Evolutionary conservation across 257 asterid species (phyloP).

Genomic region (Phtheirospermum japonicum): DNA sequence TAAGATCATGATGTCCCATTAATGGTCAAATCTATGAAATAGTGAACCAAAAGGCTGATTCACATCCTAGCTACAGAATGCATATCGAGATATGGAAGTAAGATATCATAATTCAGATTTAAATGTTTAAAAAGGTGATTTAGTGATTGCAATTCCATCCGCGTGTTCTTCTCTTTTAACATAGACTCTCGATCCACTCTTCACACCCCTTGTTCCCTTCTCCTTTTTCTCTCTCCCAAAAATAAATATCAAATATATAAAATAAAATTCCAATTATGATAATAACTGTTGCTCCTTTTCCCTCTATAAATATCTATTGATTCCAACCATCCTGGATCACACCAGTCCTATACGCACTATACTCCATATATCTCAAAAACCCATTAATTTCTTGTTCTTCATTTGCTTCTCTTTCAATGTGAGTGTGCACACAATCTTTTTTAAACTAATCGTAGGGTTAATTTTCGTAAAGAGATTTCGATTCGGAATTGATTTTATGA

Average conservation of each 20-base stretch:
- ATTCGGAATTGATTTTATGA: too few species aligned
- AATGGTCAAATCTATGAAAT: conserved; percentile 12
- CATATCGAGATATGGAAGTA: background rate
- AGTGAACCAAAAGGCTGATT: background rate
- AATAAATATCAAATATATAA: background rate
- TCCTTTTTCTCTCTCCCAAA: background rate
- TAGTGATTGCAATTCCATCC: conserved; percentile 39
- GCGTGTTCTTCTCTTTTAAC: conserved; percentile 41
- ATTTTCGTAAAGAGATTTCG: too few species aligned
- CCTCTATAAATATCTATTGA: conserved; percentile 34
- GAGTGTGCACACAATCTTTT: too few species aligned
- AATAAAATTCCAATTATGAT: background rate
- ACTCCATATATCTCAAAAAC: conserved; percentile 15
- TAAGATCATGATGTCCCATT: background rate
- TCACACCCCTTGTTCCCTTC: background rate
- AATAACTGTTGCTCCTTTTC: conserved; percentile 22
- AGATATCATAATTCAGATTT: background rate
- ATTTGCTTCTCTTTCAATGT: conserved; percentile 22
- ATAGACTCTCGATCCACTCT: conserved; percentile 29
- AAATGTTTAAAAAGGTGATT: conserved; percentile 1
- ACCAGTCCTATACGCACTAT: conserved; percentile 27
- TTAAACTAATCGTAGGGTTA: too few species aligned
- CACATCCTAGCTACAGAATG: background rate
- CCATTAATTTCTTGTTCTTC: conserved; percentile 1
- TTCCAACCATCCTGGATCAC: conserved; percentile 46